phyloP scores from a whole-genome alignment of 2,329 filamentous ascomycete genomes.

The Fonsecaea erecta region DNA sequence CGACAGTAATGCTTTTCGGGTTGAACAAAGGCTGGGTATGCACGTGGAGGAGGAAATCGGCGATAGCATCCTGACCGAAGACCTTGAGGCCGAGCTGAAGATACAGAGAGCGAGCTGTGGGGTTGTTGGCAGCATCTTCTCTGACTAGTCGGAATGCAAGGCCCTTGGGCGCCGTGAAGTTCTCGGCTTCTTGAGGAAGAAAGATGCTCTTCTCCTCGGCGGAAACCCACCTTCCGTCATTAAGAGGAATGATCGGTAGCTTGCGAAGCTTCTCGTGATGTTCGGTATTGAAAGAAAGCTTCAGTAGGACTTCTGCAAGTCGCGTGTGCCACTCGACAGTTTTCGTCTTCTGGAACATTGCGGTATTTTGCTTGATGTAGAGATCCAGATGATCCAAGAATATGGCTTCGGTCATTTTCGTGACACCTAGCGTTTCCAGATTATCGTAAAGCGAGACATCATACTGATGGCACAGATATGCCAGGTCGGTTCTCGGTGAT shows the following conservation, averaged over 20 bases:
- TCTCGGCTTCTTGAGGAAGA: slow-evolving; percentile 13
- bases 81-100: slow-evolving; percentile 15
- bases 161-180: slow-evolving; percentile 1
- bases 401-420: slow-evolving; percentile 11
- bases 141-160: slow-evolving; percentile 6
- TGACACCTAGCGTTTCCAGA: slow-evolving; percentile 11
- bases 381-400: slow-evolving; percentile 11
- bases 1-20: neutral
- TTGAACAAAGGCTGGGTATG: slow-evolving; percentile 11
- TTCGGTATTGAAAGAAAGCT: slow-evolving; percentile 7
- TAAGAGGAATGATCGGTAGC: slow-evolving; percentile 15
- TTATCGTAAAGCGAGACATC: slow-evolving; percentile 4
- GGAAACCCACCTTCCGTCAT: slow-evolving; percentile 15
- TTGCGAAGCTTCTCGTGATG: slow-evolving; percentile 7
- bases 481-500: slow-evolving; percentile 3
- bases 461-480: slow-evolving; percentile 8
- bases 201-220: slow-evolving; percentile 6
- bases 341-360: slow-evolving; percentile 1
- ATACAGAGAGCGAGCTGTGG: slow-evolving; percentile 13
- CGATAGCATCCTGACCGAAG: slow-evolving; percentile 8
- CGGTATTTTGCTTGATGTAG: neutral
- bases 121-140: slow-evolving; percentile 12
- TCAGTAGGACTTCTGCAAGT: slow-evolving; percentile 16
- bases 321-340: slow-evolving; percentile 7
- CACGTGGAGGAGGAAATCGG: neutral